These are phyloP conservation scores for Cladophialophora psammophila DNA, from an alignment of 2,329 filamentous ascomycete species.

Conservation along the genomic window DNA sequence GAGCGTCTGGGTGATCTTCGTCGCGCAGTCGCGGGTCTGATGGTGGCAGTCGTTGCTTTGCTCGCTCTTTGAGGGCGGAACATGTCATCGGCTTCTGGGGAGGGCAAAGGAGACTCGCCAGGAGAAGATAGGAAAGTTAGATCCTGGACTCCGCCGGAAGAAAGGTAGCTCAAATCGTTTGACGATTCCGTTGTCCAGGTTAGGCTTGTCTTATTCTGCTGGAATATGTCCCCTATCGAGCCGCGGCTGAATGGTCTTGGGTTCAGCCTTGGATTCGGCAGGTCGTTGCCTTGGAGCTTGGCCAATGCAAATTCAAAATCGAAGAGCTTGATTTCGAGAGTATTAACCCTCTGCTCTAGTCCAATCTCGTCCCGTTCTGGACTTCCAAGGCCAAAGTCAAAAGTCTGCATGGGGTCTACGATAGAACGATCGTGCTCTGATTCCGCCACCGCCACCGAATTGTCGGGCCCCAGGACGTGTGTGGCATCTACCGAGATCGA, in stretches of 20 bases:
- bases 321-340: conserved; percentile 59
- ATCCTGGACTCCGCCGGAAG: conserved; percentile 25
- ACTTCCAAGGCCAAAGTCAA: conserved; percentile 43
- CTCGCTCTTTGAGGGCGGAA: conserved; percentile 35
- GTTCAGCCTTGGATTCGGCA: conserved; percentile 31
- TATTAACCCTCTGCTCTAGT: conserved; percentile 57
- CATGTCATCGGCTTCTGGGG: conserved; percentile 29
- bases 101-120: conserved; percentile 26
- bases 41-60: conserved; percentile 39
- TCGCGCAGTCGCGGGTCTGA: conserved; percentile 31
- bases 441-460: conserved; percentile 18
- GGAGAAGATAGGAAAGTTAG: conserved; percentile 37
- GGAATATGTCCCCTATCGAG: conserved; percentile 26
- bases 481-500: conserved; percentile 32
- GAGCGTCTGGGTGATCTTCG: conserved; percentile 29
- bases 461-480: conserved; percentile 18
- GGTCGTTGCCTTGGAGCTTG: conserved; percentile 51
- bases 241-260: conserved; percentile 9
- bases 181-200: conserved; percentile 23
- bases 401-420: conserved; percentile 35
- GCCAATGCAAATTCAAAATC: conserved; percentile 60
- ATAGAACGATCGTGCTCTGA: conserved; percentile 24
- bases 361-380: conserved; percentile 47
- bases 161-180: conserved; percentile 17
- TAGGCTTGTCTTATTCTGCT: conserved; percentile 17